Evolutionary conservation across 176 grass and related monocot species (phyloP).

Genomic region (Miscanthus lutarioriparius): DNA sequence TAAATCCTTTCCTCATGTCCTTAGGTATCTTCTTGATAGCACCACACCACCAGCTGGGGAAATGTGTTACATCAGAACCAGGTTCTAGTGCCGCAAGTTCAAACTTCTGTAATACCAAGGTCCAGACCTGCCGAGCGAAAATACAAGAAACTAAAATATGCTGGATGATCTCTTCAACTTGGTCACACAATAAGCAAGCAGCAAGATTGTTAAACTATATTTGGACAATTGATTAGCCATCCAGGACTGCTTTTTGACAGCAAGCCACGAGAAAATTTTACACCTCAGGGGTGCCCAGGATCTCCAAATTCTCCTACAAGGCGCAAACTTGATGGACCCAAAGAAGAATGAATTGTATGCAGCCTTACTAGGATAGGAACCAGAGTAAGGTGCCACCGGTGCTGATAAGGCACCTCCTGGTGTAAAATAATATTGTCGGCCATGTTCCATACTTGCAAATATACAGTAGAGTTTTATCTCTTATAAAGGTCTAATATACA

Average conservation of each 20-base stretch:
- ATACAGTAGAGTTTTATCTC: not conserved
- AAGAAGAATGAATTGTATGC: not conserved
- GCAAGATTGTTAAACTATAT: not conserved
- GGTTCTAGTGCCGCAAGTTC: not conserved
- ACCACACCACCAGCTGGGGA: not conserved
- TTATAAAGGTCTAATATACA: constrained; percentile 18
- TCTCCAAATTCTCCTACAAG: not conserved
- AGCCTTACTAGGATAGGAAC: not conserved
- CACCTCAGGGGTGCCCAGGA: not conserved
- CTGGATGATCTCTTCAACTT: not conserved
- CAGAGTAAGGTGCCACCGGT: not conserved
- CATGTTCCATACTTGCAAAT: not conserved
- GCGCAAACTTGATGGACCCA: not conserved
- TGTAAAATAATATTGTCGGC: not conserved
- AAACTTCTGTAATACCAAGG: not conserved
- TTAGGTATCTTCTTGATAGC: not conserved
- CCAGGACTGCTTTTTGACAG: not conserved
- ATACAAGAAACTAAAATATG: not conserved
- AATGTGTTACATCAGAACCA: not conserved
- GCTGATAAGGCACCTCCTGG: not conserved
- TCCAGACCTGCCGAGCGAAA: not conserved
- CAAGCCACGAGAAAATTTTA: not conserved
- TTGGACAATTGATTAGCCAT: not conserved
- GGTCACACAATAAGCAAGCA: not conserved
- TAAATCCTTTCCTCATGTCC: not conserved